These are phyloP conservation scores for Citrus mangshanensis DNA, from an alignment of 345 rosid species.

Conservation along the genomic window DNA sequence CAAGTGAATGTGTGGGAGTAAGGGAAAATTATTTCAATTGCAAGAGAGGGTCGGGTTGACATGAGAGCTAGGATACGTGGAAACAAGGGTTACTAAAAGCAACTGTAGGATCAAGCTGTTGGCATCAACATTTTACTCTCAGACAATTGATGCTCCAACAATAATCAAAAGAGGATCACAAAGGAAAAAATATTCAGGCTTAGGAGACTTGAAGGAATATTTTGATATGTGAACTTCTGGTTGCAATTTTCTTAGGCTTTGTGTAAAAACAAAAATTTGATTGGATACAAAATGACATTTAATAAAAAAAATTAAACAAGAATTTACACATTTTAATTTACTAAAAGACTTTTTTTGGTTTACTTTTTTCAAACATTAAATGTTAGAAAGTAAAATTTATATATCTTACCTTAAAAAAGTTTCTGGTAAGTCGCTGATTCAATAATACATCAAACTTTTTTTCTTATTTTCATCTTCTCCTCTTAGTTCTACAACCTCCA, in stretches of 20 bases:
- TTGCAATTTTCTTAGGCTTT: background rate
- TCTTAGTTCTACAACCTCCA: too few relatives aligned
- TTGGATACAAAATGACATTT: too few relatives aligned
- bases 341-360: too few relatives aligned
- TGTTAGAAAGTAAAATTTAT: too few relatives aligned
- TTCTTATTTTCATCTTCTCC: too few relatives aligned
- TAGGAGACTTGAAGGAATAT: background rate
- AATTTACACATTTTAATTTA: too few relatives aligned
- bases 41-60: slow-evolving; percentile 97
- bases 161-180: background rate
- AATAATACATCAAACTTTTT: too few relatives aligned
- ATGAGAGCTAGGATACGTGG: slow-evolving; percentile 98
- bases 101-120: background rate
- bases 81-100: slow-evolving; percentile 77
- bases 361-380: too few relatives aligned
- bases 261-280: background rate
- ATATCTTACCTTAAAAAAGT: too few relatives aligned
- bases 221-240: background rate
- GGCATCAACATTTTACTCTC: background rate
- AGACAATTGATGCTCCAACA: background rate
- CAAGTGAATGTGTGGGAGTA: slow-evolving; percentile 89
- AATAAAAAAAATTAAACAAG: too few relatives aligned
- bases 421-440: too few relatives aligned
- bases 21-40: slow-evolving; percentile 96
- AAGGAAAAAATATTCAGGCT: background rate